phyloP scores from a whole-genome alignment of 345 rosid genomes.

The Arabidopsis arenosa region DNA sequence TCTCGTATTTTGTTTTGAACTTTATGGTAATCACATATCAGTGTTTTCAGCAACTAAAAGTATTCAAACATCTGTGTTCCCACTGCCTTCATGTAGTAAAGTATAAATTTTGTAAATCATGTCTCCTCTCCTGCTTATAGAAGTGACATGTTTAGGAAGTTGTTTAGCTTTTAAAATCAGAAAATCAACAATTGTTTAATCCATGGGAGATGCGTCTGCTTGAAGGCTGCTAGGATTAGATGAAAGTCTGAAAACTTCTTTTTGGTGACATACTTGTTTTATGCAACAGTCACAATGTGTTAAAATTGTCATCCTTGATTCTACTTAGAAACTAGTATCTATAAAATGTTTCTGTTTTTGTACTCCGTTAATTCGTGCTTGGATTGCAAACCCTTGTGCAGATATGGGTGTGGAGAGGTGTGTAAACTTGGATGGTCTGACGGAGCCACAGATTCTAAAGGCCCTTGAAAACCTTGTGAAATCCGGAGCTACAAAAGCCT shows the following conservation, averaged over 20 bases:
- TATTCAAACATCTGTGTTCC: background rate
- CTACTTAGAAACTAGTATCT: background rate
- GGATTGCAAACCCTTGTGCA: conserved; percentile 32
- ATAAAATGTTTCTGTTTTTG: background rate
- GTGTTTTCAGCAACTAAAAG: background rate
- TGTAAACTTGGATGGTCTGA: conserved; percentile 63
- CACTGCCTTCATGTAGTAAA: background rate
- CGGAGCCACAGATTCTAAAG: conserved; percentile 61
- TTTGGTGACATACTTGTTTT: background rate
- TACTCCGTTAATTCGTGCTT: background rate
- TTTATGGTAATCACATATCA: background rate
- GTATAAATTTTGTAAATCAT: background rate
- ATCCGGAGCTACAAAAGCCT: conserved; percentile 58
- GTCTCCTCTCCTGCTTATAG: conserved; percentile 12
- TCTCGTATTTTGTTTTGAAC: background rate
- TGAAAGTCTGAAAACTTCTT: background rate
- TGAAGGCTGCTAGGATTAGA: conserved; percentile 5
- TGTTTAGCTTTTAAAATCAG: background rate
- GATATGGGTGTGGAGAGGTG: conserved; percentile 79
- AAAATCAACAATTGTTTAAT: background rate
- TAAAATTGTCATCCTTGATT: background rate
- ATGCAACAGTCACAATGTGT: background rate
- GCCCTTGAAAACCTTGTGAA: conserved; percentile 68
- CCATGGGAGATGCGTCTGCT: background rate
- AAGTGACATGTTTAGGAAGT: conserved; percentile 5